A percentile compares a stretch with the other conserved stretches of the same genome.
phyloP scores from a whole-genome alignment of 1,284 basidiomycete genomes.

The Cutaneotrichosporon daszewskae region DNA sequence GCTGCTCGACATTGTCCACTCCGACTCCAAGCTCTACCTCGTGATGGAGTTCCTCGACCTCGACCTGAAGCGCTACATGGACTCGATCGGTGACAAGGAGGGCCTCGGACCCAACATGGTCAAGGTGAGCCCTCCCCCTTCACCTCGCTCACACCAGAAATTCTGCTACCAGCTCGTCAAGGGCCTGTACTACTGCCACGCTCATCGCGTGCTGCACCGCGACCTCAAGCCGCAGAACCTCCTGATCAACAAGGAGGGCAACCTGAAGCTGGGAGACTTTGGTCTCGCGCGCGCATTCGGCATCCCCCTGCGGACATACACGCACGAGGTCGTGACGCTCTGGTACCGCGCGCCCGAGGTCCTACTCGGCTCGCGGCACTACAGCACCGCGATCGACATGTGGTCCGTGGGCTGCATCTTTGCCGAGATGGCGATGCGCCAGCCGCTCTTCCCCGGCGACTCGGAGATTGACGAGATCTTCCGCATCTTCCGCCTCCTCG shows the following conservation, averaged over 20 bases:
- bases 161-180: slow-evolving; percentile 81
- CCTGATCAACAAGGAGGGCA: slow-evolving; percentile 93
- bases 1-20: slow-evolving; percentile 97
- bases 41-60: slow-evolving; percentile 99
- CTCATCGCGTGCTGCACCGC: slow-evolving; percentile 94
- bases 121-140: slow-evolving; percentile 75
- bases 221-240: slow-evolving; percentile 98
- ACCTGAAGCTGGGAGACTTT: slow-evolving; percentile 93
- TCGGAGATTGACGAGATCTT: slow-evolving; percentile 99
- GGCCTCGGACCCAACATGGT: slow-evolving; percentile 91
- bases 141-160: slow-evolving; percentile 37
- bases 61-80: slow-evolving; percentile 99
- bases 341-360: slow-evolving; percentile 99
- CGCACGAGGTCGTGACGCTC: slow-evolving; percentile 94
- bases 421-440: slow-evolving; percentile 75
- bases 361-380: slow-evolving; percentile 90
- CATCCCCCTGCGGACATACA: slow-evolving; percentile 93
- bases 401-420: slow-evolving; percentile 99
- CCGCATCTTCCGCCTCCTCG: slow-evolving; percentile 92
- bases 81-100: slow-evolving; percentile 90
- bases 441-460: slow-evolving; percentile 93
- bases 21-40: slow-evolving; percentile 94
- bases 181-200: slow-evolving; percentile 97
- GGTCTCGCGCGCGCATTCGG: slow-evolving; percentile 91
- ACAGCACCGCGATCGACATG: slow-evolving; percentile 97